Base-by-base conservation (phyloP, 2,329 filamentous ascomycete species). In the Fusarium sulawesiense region DNA sequence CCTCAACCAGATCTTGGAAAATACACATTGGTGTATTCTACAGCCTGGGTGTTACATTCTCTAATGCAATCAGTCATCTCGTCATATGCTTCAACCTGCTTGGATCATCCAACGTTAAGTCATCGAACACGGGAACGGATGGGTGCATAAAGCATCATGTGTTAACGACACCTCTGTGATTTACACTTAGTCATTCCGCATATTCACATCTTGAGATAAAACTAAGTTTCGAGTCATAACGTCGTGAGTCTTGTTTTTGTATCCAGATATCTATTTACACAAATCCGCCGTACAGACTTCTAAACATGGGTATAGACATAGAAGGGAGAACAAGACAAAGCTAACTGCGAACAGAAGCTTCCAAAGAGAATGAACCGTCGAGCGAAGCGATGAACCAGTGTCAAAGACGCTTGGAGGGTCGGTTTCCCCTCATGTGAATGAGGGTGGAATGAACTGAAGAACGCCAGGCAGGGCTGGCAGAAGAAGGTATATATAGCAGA, bases 181-280 rank as follows among this genome's bases (percentile, higher is more conserved):
- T 37, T n/a, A 12, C 10, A 37, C 34, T 37, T 37, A 12, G 34
- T 37, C 34, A 4, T n/a, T 6, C 18, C 18, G 10, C 34, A 6
- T 23, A 16, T 6, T 21, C 12, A n/a, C 23, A 29, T 50, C 30
- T 40, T 16, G 18, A 12, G 18, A 5, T 14, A 20, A 7, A 23
- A n/a, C 10, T 16, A 40, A n/a, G 3, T 23, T 37, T 51, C 34
- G n/a, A 62, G 50, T 69, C 66, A 46, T 69, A 62, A 70, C 57
- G 23, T 64, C 48, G 48, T 68, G 37, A 68, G 55, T 56, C 56
- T 63, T 71, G 41, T 46, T 56, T 56, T 49, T 62, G 25, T 67
- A 34, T 49, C 48, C 30, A 56, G 29, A 54, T 51, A 64, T 64
- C 44, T 68, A 68, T 70, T 16, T 68, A 64, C 37, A 53, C 50